Evolutionary conservation across 1,284 basidiomycete species (phyloP).

Genomic region (Volvariella surrecta): DNA sequence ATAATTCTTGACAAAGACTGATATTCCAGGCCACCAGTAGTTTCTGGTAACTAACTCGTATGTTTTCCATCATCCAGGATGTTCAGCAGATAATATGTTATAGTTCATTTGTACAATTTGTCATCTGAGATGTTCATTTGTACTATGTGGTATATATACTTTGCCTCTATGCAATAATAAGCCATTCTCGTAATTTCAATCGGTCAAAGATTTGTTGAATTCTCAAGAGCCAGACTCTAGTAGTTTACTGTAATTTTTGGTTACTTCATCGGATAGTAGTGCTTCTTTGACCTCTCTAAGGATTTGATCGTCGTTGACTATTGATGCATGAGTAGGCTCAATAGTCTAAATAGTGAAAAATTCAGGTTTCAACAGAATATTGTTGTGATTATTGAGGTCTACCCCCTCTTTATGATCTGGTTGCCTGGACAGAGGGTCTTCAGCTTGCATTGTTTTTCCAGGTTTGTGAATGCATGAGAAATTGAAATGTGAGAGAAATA

Average conservation of each 20-base stretch:
- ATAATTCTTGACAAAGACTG: slow-evolving; percentile 21
- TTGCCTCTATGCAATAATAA: slow-evolving; percentile 10
- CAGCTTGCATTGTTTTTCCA: slow-evolving; percentile 21
- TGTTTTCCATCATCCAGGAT: slow-evolving; percentile 32
- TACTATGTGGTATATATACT: slow-evolving; percentile 15
- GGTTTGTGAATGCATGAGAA: slow-evolving; percentile 29
- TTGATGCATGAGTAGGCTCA: slow-evolving; percentile 4
- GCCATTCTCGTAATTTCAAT: slow-evolving; percentile 8
- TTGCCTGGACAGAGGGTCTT: slow-evolving; percentile 32
- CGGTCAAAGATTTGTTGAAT: slow-evolving; percentile 13
- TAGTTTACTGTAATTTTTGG: neutral
- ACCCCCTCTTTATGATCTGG: slow-evolving; percentile 22
- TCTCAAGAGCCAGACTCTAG: neutral
- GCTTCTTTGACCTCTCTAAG: slow-evolving; percentile 7
- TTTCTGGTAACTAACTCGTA: slow-evolving; percentile 22
- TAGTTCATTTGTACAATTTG: slow-evolving; percentile 19
- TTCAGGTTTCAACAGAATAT: slow-evolving; percentile 19
- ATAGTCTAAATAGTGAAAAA: slow-evolving; percentile 8
- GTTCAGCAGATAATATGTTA: slow-evolving; percentile 23
- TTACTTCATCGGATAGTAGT: slow-evolving; percentile 2
- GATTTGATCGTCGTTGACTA: slow-evolving; percentile 8
- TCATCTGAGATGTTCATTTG: slow-evolving; percentile 11
- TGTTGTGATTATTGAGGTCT: slow-evolving; percentile 20
- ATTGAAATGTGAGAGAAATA: slow-evolving; percentile 24
- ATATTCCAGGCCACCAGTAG: slow-evolving; percentile 37